Evolutionary conservation across 2,329 filamentous ascomycete genomes (phyloP).

Genomic region (Colletotrichum siamense): DNA sequence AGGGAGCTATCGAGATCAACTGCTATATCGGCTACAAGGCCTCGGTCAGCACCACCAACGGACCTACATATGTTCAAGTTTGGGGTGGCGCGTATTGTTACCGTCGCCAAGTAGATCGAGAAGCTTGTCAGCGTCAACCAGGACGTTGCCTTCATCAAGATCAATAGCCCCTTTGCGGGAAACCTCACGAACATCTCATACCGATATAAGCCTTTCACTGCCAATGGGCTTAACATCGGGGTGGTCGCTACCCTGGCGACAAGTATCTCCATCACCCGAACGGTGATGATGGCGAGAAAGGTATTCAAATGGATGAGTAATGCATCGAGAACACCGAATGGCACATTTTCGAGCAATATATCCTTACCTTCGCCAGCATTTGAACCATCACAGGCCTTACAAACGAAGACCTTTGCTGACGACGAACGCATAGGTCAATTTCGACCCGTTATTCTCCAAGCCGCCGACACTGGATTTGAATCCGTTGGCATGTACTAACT

Average conservation of each 20-base stretch:
- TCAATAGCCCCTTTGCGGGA: slow-evolving; percentile 28
- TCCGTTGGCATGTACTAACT: slow-evolving; percentile 32
- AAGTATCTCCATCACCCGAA: slow-evolving; percentile 14
- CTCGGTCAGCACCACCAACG: slow-evolving; percentile 10
- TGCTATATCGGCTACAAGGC: slow-evolving; percentile 38
- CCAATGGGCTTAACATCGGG: slow-evolving; percentile 23
- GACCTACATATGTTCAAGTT: not conserved
- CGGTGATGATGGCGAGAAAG: slow-evolving; percentile 22
- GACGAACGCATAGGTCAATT: slow-evolving; percentile 27
- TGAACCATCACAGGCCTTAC: not conserved
- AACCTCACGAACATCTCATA: slow-evolving; percentile 27
- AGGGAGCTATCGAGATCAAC: slow-evolving; percentile 30
- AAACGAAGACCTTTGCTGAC: not conserved
- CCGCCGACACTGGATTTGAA: not conserved
- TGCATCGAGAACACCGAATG: slow-evolving; percentile 26
- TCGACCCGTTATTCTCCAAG: slow-evolving; percentile 30
- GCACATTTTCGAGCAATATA: slow-evolving; percentile 34
- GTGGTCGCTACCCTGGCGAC: slow-evolving; percentile 38
- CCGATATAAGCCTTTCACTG: slow-evolving; percentile 16
- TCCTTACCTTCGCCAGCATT: slow-evolving; percentile 34
- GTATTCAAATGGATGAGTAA: slow-evolving; percentile 39
- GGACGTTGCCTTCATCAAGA: slow-evolving; percentile 31
- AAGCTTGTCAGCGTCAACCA: slow-evolving; percentile 11
- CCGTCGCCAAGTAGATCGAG: slow-evolving; percentile 27
- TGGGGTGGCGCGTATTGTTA: slow-evolving; percentile 23